Evolutionary conservation across 352 stramenopile genomes (phyloP), one percentile per base, ranked within the genome.

Genomic region (Pythium monospermum): DNA sequence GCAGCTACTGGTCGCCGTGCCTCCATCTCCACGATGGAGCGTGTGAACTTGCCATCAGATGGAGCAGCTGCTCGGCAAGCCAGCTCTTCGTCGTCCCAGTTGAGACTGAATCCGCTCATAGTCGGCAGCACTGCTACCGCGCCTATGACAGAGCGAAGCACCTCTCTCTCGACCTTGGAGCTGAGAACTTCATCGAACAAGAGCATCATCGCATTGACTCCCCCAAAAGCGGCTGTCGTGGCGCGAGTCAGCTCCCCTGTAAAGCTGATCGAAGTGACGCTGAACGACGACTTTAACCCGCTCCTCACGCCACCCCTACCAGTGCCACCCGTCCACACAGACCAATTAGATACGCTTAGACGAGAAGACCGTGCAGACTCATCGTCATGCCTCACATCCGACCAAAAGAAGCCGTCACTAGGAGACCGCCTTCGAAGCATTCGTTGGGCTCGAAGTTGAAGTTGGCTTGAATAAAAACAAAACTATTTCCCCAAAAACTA

Each of bases 371-470:
- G 46, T 8, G 46, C 38, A 11, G 43, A 53, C 4, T 54, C 52
- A 15, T 22, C 8, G 4, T 18, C 51, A 11, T 38, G 32, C 1
- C 39, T 38, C 32, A 30, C 48, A n/a, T 18, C 26, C 22, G 55
- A 57, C 12, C 47, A 57, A 27, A 66, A 59, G 57, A 69, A 63
- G 40, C 52, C 51, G 38, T 71, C 66, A 10, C 38, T 74, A 7
- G 54, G 66, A 25, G 61, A 69, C 1, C 62, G 62, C 21, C 53
- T 75, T 27, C 56, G 66, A 43, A 75, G 59, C 32, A 56, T 71
- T 31, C 62, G 56, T 8, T 75, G 62, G 47, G 41, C 32, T 2
- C 55, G 55, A 53, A 49, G 40, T 63, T 63, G 55, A 63, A 50
- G 49, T 50, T 22, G 33, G 7, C 30, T 40, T 25, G 25, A 13